phyloP scores from a whole-genome alignment of 75 land plant species.

The Ceratopteris richardii region DNA sequence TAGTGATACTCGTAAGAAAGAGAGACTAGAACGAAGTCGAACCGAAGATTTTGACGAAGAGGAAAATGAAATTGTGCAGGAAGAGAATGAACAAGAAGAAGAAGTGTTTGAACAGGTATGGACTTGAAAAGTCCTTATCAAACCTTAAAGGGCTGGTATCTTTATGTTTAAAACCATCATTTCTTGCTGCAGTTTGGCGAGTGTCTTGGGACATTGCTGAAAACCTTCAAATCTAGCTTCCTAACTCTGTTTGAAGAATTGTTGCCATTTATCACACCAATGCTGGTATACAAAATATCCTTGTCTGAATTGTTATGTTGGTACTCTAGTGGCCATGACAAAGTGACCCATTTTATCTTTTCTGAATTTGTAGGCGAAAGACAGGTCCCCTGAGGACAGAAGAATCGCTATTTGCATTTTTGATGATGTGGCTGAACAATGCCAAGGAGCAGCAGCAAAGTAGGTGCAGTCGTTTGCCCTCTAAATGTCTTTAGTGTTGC shows the following conservation, averaged over 20 bases:
- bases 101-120: slow-evolving; percentile 45
- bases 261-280: slow-evolving; percentile 37
- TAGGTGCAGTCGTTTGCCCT: slow-evolving; percentile 2
- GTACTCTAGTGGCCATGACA: not conserved
- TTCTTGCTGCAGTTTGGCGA: slow-evolving; percentile 31
- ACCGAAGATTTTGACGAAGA: slow-evolving; percentile 53
- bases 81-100: slow-evolving; percentile 46
- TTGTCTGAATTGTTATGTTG: too few relatives aligned
- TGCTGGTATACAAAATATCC: slow-evolving; percentile 26
- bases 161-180: too few relatives aligned
- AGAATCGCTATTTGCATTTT: slow-evolving; percentile 52
- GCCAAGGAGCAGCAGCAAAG: slow-evolving; percentile 39
- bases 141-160: too few relatives aligned
- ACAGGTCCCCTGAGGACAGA: slow-evolving; percentile 33
- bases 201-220: slow-evolving; percentile 38
- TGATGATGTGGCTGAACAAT: slow-evolving; percentile 50
- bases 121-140: too few relatives aligned
- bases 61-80: slow-evolving; percentile 43
- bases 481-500: not conserved
- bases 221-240: slow-evolving; percentile 31
- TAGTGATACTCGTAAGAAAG: slow-evolving; percentile 37
- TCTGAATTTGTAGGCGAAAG: slow-evolving; percentile 26
- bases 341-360: not conserved
- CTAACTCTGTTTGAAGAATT: slow-evolving; percentile 42
- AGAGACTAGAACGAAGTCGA: slow-evolving; percentile 32